Conservation (phyloP, 202 grass and related monocot species). For the Brachypodium distachyon region DNA sequence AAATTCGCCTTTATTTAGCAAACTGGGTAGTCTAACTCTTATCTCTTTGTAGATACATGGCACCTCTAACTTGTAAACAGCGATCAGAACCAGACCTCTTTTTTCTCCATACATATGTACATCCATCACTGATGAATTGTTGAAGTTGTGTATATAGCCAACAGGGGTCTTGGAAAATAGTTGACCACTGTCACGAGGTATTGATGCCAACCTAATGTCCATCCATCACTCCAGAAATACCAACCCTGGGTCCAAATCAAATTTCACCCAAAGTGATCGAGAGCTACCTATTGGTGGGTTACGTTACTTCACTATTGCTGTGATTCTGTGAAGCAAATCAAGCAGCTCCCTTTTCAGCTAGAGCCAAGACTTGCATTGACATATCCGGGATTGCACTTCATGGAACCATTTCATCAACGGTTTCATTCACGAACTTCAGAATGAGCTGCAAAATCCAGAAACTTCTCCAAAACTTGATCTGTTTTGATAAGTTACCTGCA, state of each 20-base stretch:
- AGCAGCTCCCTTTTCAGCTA: conserved; percentile 29
- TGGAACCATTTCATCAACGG: conserved; percentile 29
- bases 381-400: conserved; percentile 34
- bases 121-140: conserved; percentile 34
- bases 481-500: conserved; percentile 34
- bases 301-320: conserved; percentile 58
- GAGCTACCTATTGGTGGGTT: conserved; percentile 42
- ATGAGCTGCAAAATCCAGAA: conserved; percentile 66
- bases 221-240: conserved; percentile 37
- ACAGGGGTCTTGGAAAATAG: conserved; percentile 55
- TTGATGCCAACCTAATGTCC: conserved; percentile 38
- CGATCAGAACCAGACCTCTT: conserved; percentile 46
- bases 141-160: conserved; percentile 29
- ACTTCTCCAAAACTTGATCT: conserved; percentile 44
- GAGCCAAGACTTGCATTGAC: conserved; percentile 28
- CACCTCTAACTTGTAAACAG: conserved; percentile 52
- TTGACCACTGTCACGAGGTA: conserved; percentile 46
- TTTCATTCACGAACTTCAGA: conserved; percentile 51
- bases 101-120: conserved; percentile 53
- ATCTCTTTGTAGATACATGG: conserved; percentile 43
- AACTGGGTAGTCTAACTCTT: conserved; percentile 34
- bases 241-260: conserved; percentile 40
- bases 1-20: conserved; percentile 55
- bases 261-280: conserved; percentile 32
- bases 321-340: conserved; percentile 42